These are phyloP conservation scores for Halenospora varia DNA, from an alignment of 495 filamentous ascomycete species.

Conservation along the genomic window DNA sequence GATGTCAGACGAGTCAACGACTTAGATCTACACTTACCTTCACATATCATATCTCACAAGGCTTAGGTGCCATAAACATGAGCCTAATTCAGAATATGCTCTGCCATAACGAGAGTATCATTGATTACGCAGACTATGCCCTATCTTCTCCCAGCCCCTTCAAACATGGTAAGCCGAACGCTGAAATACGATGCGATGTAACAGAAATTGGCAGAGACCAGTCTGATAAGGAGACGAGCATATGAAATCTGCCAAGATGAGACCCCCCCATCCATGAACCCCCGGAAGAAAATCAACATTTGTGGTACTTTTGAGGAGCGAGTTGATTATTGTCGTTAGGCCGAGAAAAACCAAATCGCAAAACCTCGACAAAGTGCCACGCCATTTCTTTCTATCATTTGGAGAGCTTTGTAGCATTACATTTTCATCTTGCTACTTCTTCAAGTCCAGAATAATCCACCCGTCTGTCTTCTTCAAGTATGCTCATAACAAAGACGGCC, in stretches of 20 bases:
- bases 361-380: neutral
- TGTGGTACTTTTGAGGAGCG: slow-evolving; percentile 13
- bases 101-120: slow-evolving; percentile 14
- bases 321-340: neutral
- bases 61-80: neutral
- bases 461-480: slow-evolving; percentile 4
- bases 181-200: slow-evolving; percentile 23
- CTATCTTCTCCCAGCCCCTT: neutral
- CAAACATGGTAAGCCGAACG: slow-evolving; percentile 12
- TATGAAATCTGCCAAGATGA: slow-evolving; percentile 17
- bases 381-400: slow-evolving; percentile 3
- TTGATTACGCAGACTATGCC: slow-evolving; percentile 22
- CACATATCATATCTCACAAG: too few species aligned
- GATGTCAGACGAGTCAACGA: too few species aligned
- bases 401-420: slow-evolving; percentile 22
- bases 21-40: too few species aligned
- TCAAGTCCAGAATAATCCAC: slow-evolving; percentile 13
- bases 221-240: slow-evolving; percentile 6
- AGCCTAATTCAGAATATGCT: neutral
- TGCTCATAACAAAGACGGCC: slow-evolving; percentile 19
- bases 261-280: neutral
- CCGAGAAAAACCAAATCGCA: slow-evolving; percentile 11
- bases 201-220: slow-evolving; percentile 4
- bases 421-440: slow-evolving; percentile 15
- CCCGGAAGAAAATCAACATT: slow-evolving; percentile 11